These are phyloP conservation scores for Geranomyces variabilis DNA, from an alignment of 192 early-diverging fungal species.

Conservation along the genomic window DNA sequence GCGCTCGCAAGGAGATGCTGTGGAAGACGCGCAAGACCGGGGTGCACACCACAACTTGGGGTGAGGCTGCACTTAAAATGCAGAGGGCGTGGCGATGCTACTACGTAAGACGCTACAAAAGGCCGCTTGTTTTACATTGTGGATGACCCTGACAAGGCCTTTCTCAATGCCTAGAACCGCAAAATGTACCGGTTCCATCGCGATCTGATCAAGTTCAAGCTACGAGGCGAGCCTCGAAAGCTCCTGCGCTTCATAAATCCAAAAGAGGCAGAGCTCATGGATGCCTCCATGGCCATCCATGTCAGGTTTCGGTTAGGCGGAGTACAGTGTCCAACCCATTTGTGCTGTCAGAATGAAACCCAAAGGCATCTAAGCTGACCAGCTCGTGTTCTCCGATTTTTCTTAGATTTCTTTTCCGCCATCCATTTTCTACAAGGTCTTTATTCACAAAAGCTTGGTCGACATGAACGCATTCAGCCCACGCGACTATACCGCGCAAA, in stretches of 20 bases:
- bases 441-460: conserved; percentile 52
- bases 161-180: conserved; percentile 38
- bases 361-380: too few species aligned
- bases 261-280: conserved; percentile 57
- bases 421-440: conserved; percentile 66
- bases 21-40: conserved; percentile 36
- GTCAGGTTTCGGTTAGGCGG: conserved; percentile 64
- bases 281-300: conserved; percentile 50
- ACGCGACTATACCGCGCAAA: conserved; percentile 55
- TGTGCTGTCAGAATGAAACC: too few species aligned
- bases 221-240: conserved; percentile 52
- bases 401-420: conserved; percentile 55
- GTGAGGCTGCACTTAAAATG: conserved; percentile 50
- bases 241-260: conserved; percentile 65
- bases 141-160: not conserved
- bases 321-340: conserved; percentile 22
- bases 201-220: conserved; percentile 58
- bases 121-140: not conserved
- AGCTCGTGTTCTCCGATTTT: too few species aligned
- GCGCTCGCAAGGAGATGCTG: conserved; percentile 42
- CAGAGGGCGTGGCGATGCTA: conserved; percentile 54
- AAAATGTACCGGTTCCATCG: conserved; percentile 58
- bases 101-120: conserved; percentile 38
- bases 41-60: conserved; percentile 34
- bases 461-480: conserved; percentile 67